Conservation (phyloP, 306 rosid genomes). For the Vigna trinervia region DNA sequence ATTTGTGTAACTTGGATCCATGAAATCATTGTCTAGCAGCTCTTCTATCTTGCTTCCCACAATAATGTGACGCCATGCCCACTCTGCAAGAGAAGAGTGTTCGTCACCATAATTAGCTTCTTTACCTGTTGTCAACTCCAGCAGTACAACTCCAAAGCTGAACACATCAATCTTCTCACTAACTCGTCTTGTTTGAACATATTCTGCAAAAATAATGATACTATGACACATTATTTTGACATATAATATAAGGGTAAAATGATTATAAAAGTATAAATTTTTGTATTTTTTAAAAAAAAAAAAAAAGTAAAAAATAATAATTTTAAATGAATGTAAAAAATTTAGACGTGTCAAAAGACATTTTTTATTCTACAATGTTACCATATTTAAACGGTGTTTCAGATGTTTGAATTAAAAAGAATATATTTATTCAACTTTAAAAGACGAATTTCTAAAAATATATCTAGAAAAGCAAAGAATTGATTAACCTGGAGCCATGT, state of each 20-base stretch:
- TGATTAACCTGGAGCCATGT: constrained; percentile 81
- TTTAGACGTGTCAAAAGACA: fast-evolving
- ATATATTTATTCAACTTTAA: too few relatives aligned
- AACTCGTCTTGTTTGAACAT: constrained; percentile 60
- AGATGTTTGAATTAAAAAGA: too few relatives aligned
- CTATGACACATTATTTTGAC: too few relatives aligned
- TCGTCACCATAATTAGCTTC: constrained; percentile 69
- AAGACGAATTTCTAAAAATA: too few relatives aligned
- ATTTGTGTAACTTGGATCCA: constrained; percentile 54
- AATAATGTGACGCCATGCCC: constrained; percentile 62
- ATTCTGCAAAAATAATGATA: constrained; percentile 45
- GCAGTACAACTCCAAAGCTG: constrained; percentile 77
- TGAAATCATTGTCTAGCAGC: constrained; percentile 63
- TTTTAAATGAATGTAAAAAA: too few relatives aligned
- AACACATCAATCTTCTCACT: constrained; percentile 85
- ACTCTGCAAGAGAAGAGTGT: constrained; percentile 69
- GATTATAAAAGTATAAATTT: too few relatives aligned
- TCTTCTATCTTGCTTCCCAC: constrained; percentile 52
- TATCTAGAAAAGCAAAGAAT: neutral
- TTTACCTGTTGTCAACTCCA: constrained; percentile 74
- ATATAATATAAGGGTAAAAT: too few relatives aligned
- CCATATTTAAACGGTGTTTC: too few relatives aligned
- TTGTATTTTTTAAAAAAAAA: too few relatives aligned
- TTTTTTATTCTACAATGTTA: too few relatives aligned
- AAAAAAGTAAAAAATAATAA: too few relatives aligned